phyloP scores from a whole-genome alignment of 352 stramenopile species.

The Hyaloperonospora arabidopsidis region DNA sequence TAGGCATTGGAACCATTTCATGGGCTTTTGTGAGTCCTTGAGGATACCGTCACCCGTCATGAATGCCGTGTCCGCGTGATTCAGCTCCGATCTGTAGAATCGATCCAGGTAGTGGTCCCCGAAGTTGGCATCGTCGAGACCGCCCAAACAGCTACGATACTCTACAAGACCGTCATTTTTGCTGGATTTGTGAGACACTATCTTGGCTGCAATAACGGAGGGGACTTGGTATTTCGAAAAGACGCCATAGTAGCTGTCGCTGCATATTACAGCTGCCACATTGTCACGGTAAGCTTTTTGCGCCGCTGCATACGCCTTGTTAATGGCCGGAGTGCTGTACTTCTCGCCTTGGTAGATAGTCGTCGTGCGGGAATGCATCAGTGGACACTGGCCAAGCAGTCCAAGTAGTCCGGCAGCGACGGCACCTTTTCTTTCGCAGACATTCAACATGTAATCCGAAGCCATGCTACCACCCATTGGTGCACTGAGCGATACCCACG shows the following conservation, averaged over 20 bases:
- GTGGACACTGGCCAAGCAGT: constrained; percentile 30
- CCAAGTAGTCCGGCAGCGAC: constrained; percentile 12
- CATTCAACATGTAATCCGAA: constrained; percentile 20
- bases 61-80: constrained; percentile 43
- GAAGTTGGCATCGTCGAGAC: background rate
- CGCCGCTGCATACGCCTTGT: constrained; percentile 20
- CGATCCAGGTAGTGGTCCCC: constrained; percentile 9
- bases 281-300: constrained; percentile 29
- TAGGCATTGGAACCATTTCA: constrained; percentile 45
- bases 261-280: constrained; percentile 35
- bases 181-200: constrained; percentile 24
- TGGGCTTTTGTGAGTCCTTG: constrained; percentile 26
- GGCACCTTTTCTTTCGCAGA: constrained; percentile 3
- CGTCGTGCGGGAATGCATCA: constrained; percentile 9
- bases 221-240: constrained; percentile 21
- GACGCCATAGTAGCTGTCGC: constrained; percentile 25
- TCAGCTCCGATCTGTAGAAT: constrained; percentile 39
- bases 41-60: constrained; percentile 28
- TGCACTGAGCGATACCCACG: constrained; percentile 29
- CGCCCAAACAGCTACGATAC: constrained; percentile 35
- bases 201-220: constrained; percentile 14
- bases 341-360: constrained; percentile 28
- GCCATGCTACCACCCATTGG: constrained; percentile 38
- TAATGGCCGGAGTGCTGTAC: constrained; percentile 13
- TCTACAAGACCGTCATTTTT: constrained; percentile 39